Evolutionary conservation across 2,329 filamentous ascomycete genomes (phyloP), one percentile per base, ranked within the genome.

Genomic region (Epichloe festucae): DNA sequence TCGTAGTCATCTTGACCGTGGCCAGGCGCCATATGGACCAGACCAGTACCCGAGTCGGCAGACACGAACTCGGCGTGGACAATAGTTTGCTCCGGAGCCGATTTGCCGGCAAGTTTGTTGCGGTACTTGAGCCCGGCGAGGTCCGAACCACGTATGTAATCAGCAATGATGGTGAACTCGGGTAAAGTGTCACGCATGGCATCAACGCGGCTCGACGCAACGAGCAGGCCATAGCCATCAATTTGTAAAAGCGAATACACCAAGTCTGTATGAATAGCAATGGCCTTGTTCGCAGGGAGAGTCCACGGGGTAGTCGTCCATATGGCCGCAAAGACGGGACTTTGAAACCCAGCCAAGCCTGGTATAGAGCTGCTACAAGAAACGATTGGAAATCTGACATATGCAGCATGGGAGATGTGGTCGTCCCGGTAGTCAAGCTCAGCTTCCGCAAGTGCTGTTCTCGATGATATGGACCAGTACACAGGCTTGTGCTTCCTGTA

Each of bases 261-360:
- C 54, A 97, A 69, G 40, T 87, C 81, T 6, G 78, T 72, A 59
- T 89, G 82, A 38, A 97, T 77, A 2, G 89, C 90, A 64, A 98
- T 89, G 0, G 88, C 90, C 63, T 81, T 82, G 65, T 98, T 98
- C 2, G 91, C 90, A 0, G 93, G 91, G 5, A 98, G 73, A 0
- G 93, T 98, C 93, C 93, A 98, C 0, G 93, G 93, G 0, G 93
- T 98, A 0, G 93, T 98, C 2, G 93, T 98, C 93, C 93, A 98
- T 49, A 97, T 87, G n/a, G 93, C 77, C n/a, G 86, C 88, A 64
- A 77, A 85, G 11, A 96, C 63, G 5, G 73, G 69, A 4, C 74
- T 73, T 5, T 67, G 57, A 21, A 78, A 64, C 3, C 57, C 55
- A 23, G 64, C 58, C 48, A 78, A 59, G 11, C 63, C 65, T 0